Conservation (phyloP, 176 grass and related monocot species). For the Paspalum vaginatum region DNA sequence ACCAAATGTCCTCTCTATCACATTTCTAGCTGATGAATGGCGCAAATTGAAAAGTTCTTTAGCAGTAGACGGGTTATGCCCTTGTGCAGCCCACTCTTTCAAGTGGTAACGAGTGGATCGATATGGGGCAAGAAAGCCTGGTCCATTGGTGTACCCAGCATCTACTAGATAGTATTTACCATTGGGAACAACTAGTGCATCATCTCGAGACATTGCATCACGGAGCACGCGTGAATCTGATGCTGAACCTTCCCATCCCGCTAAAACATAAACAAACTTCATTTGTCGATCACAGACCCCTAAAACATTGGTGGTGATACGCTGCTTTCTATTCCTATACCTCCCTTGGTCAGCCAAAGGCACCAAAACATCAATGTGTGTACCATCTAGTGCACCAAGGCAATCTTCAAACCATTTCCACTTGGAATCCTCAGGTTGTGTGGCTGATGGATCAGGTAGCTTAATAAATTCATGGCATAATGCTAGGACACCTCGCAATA, state of each 20-base stretch:
- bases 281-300: not conserved
- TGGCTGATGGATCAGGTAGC: not conserved
- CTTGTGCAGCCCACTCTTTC: not conserved
- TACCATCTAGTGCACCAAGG: not conserved
- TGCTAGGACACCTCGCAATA: not conserved
- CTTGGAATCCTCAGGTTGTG: slow-evolving; percentile 40
- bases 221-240: not conserved
- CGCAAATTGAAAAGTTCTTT: not conserved
- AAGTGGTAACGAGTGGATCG: not conserved
- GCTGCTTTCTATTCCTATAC: not conserved
- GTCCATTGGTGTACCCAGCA: not conserved
- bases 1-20: not conserved
- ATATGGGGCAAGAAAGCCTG: not conserved
- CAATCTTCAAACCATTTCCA: slow-evolving; percentile 24
- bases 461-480: not conserved
- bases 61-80: not conserved
- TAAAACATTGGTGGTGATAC: not conserved
- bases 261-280: not conserved
- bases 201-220: not conserved
- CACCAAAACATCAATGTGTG: not conserved
- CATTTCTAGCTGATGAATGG: not conserved
- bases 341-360: not conserved
- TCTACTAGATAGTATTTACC: slow-evolving; percentile 18
- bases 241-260: not conserved
- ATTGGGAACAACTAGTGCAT: not conserved